These are phyloP conservation scores for Pholiota molesta DNA, from an alignment of 768 basidiomycete genomes.

Conservation along the genomic window DNA sequence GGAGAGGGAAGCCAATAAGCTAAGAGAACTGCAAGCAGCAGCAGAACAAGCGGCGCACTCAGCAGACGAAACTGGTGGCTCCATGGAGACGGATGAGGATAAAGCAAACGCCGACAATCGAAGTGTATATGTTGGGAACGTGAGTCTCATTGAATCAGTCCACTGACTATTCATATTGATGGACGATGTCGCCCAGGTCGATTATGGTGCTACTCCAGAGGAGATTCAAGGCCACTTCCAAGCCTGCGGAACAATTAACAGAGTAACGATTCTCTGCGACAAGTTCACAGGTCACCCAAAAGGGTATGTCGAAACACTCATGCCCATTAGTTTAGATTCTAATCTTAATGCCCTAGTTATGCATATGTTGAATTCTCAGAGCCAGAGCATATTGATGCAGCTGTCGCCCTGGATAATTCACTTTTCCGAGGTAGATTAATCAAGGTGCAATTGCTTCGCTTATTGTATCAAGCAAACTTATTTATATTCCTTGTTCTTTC, in stretches of 20 bases:
- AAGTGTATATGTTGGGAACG: slow-evolving; percentile 96
- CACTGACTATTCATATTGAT: slow-evolving; percentile 10
- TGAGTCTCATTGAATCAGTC: slow-evolving; percentile 48
- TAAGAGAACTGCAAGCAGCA: slow-evolving; percentile 84
- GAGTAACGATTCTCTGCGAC: slow-evolving; percentile 98
- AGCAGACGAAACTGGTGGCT: slow-evolving; percentile 45
- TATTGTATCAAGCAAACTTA: not conserved
- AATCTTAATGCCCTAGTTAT: slow-evolving; percentile 55
- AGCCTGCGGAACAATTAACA: slow-evolving; percentile 96
- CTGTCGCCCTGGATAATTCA: slow-evolving; percentile 94
- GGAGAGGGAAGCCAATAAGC: slow-evolving; percentile 88
- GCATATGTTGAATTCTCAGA: slow-evolving; percentile 99
- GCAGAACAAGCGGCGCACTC: slow-evolving; percentile 57
- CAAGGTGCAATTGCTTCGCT: slow-evolving; percentile 54
- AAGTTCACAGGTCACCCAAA: slow-evolving; percentile 99
- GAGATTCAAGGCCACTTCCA: slow-evolving; percentile 98
- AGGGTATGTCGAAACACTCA: slow-evolving; percentile 57
- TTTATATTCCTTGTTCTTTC: slow-evolving; percentile 1
- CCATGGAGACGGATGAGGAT: slow-evolving; percentile 86
- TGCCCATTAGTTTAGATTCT: slow-evolving; percentile 4
- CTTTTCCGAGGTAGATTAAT: slow-evolving; percentile 91
- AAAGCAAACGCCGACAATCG: slow-evolving; percentile 77
- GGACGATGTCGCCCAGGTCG: slow-evolving; percentile 63
- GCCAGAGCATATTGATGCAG: slow-evolving; percentile 86
- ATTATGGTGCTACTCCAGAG: slow-evolving; percentile 96